Evolutionary conservation across 2,329 filamentous ascomycete genomes (phyloP), one percentile per base, ranked within the genome.

Genomic region (Basipetospora chlamydospora): DNA sequence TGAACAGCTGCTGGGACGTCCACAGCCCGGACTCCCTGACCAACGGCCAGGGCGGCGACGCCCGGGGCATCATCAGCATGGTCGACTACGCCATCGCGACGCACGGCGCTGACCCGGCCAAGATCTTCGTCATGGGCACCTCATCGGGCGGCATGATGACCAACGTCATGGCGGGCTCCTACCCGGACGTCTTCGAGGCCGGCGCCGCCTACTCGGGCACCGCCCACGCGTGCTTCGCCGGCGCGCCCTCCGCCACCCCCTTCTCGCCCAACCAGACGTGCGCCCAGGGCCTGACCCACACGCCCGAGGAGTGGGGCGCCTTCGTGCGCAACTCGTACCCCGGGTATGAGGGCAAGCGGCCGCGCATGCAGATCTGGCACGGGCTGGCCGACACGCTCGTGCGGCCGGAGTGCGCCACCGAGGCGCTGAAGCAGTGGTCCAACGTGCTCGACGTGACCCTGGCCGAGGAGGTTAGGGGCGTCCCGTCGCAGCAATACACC

Each of bases 1-100:
- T 49, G 11, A 67, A 55, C 6, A 54, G 51, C 16, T 76, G 70
- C 55, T 76, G 70, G 68, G 72, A 77, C 42, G 70, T 74, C 3
- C 62, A 62, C 9, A 66, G 61, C 16, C 55, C 54, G 21, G 47
- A 47, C 21, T 59, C 69, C 0, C 57, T 77, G 3, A 66, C 61
- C 4, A 70, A 73, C 44, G 59, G 67, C 39, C 70, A 67, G 5
- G 70, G 71, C 13, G 67, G 68, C 3, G 66, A 76, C 49, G 67
- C 61, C 35, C 62, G 66, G 25, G 59, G 60, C 0, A 70, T 77
- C 39, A 64, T 63, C 20, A 71, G 67, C 46, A 75, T 77, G 70
- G 68, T 75, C 33, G 57, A 53, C 25, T 74, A 70, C 44, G 58
- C 67, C 3, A 49, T 74, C 11, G 42, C 49, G 8, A 60, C 59